A percentile compares a stretch with the other conserved stretches of the same genome.
phyloP scores from a whole-genome alignment of 805 yeast species.

The Kluyveromyces nonfermentans region DNA sequence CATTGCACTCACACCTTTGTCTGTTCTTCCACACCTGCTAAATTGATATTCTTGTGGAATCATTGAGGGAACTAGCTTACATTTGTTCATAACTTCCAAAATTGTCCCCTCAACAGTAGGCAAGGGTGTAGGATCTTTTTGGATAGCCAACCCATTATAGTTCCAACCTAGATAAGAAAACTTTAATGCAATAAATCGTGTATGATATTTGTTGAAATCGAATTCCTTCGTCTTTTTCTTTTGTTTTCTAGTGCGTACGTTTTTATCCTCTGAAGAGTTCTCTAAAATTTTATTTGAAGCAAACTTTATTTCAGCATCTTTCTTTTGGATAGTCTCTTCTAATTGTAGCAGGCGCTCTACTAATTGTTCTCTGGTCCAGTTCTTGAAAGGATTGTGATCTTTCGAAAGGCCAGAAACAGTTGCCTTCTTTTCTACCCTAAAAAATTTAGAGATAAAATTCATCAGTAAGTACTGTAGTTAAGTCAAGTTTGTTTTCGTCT shows the following conservation, averaged over 20 bases:
- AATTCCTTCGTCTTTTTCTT: conserved; percentile 36
- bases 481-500: no score
- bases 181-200: conserved; percentile 65
- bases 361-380: conserved; percentile 60
- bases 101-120: conserved; percentile 83
- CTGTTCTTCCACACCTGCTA: conserved; percentile 92
- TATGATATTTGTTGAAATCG: conserved; percentile 54
- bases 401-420: conserved; percentile 4
- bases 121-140: conserved; percentile 61
- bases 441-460: conserved; percentile 12
- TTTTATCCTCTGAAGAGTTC: conserved; percentile 1
- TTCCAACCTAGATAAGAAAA: conserved; percentile 93
- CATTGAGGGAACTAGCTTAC: conserved; percentile 52
- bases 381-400: conserved; percentile 34
- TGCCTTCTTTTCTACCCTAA: conserved; percentile 7
- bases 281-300: conserved; percentile 1
- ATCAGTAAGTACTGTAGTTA: conserved; percentile 6
- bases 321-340: conserved; percentile 30
- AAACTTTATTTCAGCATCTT: not conserved
- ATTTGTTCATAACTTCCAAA: conserved; percentile 57
- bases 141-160: conserved; percentile 83
- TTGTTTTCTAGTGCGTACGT: conserved; percentile 9
- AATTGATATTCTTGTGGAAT: conserved; percentile 59
- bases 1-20: conserved; percentile 94
- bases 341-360: conserved; percentile 47